Base-by-base conservation (phyloP, 148 eudicot genomes). In the Pharnaceum exiguum region DNA sequence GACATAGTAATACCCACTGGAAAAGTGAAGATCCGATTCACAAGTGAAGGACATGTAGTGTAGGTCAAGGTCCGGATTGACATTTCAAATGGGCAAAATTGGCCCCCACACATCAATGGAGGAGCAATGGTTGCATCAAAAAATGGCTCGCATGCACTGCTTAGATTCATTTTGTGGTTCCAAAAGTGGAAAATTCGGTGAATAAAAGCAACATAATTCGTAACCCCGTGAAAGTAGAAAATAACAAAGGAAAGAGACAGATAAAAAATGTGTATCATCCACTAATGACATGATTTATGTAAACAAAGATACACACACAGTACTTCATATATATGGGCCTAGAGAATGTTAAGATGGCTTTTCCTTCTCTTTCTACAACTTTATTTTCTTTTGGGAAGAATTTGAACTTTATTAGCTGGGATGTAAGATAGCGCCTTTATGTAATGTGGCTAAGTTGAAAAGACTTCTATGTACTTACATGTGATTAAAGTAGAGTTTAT, bases 131-230 rank as follows among this genome's bases (percentile, higher is more conserved):
- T 37, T 29, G 9, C 45, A 60, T 55, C 53, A 58, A 27, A 32
- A 45, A 50, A 33, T 67, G 55, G 50, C 30, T 67, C 62, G 73
- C 70, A 74, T 74, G 73, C 70, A 63, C 59, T 62, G 19, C 58
- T 53, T 53, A 52, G 49, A 53, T 52, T 46, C 61, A 60, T 68
- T 53, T 53, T 59, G 65, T 59, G 51, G 13, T 32, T 67, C 59
- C 59, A 59, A 59, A 67, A 51, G 53, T 50, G 28, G 65, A 24
- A 51, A 37, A 35, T 36, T 40, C n/a, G 39, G 33, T 46, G 21
- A 47, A 26, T 49, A 46, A 56, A n/a, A 66, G 39, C 49, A 46
- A 44, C 28, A 15, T 18, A 37, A 57, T 31, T 27, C 42, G 38
- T 32, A 30, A 45, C 21, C 10, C 37, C 38, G 48, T 7, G 24